These are phyloP conservation scores for Favolaschia claudopus DNA, from an alignment of 768 basidiomycete species.

Conservation along the genomic window DNA sequence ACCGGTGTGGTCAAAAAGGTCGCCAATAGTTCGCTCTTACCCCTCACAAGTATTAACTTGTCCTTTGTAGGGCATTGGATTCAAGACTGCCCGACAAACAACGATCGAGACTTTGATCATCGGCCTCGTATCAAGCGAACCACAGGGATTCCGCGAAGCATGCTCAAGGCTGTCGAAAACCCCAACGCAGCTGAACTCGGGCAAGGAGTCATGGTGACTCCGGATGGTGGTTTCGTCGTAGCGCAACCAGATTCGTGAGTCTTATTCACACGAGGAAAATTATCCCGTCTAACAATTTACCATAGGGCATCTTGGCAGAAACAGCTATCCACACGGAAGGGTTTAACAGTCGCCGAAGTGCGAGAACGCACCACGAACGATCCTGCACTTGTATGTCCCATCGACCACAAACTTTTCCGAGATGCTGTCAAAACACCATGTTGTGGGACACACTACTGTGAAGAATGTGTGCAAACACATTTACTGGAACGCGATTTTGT, in stretches of 20 bases:
- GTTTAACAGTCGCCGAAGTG: conserved; percentile 86
- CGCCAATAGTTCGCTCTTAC: conserved; percentile 25
- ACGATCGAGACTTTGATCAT: conserved; percentile 93
- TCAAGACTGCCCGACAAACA: conserved; percentile 97
- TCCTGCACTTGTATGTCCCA: conserved; percentile 80
- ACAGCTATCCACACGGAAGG: conserved; percentile 81
- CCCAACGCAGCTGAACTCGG: conserved; percentile 73
- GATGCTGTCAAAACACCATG: conserved; percentile 97
- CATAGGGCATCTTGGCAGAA: conserved; percentile 93
- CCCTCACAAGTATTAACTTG: conserved; percentile 17
- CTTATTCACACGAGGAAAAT: background rate
- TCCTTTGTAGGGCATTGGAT: conserved; percentile 91
- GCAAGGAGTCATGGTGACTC: conserved; percentile 97
- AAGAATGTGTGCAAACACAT: conserved; percentile 96
- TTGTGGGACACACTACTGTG: conserved; percentile 90
- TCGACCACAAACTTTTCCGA: conserved; percentile 92
- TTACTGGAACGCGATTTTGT: conserved; percentile 94
- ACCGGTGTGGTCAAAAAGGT: conserved; percentile 99
- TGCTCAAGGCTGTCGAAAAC: conserved; percentile 95
- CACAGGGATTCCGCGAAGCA: conserved; percentile 97
- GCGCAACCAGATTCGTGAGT: conserved; percentile 96
- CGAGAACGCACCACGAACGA: conserved; percentile 87
- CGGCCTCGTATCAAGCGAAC: conserved; percentile 96
- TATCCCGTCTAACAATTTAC: background rate
- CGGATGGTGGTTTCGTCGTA: conserved; percentile 97